These are phyloP conservation scores for Solanum chaucha DNA, from an alignment of 257 asterid genomes.

Conservation along the genomic window DNA sequence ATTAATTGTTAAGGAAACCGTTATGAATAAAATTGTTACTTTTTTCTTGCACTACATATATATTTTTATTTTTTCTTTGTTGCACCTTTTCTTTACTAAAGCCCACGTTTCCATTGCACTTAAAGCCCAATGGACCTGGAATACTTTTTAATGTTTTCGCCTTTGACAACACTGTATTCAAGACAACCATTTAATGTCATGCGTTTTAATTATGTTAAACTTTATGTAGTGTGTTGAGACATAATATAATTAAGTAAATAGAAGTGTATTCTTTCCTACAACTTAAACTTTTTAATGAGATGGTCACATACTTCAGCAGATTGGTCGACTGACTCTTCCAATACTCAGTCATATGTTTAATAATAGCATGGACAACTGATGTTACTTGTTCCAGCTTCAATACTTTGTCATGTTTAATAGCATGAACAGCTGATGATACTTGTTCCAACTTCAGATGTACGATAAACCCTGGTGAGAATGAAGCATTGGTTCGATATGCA, in stretches of 20 bases:
- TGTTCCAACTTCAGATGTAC: slow-evolving; percentile 63
- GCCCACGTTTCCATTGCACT: not conserved
- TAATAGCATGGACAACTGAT: not conserved
- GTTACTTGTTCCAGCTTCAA: slow-evolving; percentile 18
- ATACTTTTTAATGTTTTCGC: not conserved
- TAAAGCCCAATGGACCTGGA: not conserved
- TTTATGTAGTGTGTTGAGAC: not conserved
- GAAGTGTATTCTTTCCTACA: not conserved
- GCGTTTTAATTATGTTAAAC: not conserved
- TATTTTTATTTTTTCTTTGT: not conserved
- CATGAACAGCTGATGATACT: not conserved
- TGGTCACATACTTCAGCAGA: not conserved
- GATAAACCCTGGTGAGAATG: slow-evolving; percentile 97
- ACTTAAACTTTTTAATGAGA: not conserved
- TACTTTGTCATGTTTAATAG: not conserved
- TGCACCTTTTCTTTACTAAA: not conserved
- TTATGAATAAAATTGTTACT: not conserved
- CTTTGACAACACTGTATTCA: not conserved
- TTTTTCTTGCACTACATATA: not conserved
- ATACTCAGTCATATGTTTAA: not conserved
- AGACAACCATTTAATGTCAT: not conserved
- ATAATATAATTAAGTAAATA: not conserved
- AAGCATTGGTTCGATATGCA: slow-evolving; percentile 92
- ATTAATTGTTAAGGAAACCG: not conserved
- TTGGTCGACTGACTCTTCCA: not conserved